Evolutionary conservation across 495 filamentous ascomycete species (phyloP), one percentile per base, ranked within the genome.

Genomic region (Neurospora sp.): DNA sequence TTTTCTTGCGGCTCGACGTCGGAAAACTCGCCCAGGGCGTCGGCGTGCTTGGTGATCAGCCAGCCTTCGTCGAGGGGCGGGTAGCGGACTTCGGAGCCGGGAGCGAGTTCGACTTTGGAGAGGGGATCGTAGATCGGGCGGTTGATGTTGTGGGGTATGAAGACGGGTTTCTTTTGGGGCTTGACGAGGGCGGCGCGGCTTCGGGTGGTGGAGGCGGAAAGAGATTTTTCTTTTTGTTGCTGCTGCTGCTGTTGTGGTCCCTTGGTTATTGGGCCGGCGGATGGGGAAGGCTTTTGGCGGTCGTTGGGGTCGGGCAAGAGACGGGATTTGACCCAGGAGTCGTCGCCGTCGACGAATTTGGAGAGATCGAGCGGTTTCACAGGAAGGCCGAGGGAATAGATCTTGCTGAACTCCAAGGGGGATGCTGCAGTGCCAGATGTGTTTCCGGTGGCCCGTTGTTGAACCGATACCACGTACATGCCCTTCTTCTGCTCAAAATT

Each of bases 41-140:
- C 84, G 35, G 83, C 81, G 72, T 87, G 84, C 76, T 88, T 88
- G 65, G 84, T 82, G 7, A 84, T 75, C 11, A 88, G 79, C 86
- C 86, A 88, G 40, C 74, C 74, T 69, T 85, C 83, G 75, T 87
- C 83, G 7, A 84, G 77, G 2, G 76, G 77, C 37, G 80, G 79
- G 31, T 82, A 77, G 22, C 81, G 82, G 10, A 87, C 75, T 27
- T 82, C 78, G 1, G 80, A 78, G 40, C 85, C 86, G 3, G 85
- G 82, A n/a, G 81, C 73, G 10, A 88, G 81, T 6, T 77, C 72
- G 27, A 80, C 81, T 73, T 87, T 88, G 75, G 82, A 84, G 18
- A 85, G 78, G 1, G 84, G 82, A 74, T 88, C 82, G 71, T 81
- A 88, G 42, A 88, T 83, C 16, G 83, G 84, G 41, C 86, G 84